Percentiles rank a stretch among this genome's conserved stretches.
These are phyloP conservation scores for Trichosporon ovoides DNA, from an alignment of 1,284 basidiomycete genomes.

Conservation along the genomic window DNA sequence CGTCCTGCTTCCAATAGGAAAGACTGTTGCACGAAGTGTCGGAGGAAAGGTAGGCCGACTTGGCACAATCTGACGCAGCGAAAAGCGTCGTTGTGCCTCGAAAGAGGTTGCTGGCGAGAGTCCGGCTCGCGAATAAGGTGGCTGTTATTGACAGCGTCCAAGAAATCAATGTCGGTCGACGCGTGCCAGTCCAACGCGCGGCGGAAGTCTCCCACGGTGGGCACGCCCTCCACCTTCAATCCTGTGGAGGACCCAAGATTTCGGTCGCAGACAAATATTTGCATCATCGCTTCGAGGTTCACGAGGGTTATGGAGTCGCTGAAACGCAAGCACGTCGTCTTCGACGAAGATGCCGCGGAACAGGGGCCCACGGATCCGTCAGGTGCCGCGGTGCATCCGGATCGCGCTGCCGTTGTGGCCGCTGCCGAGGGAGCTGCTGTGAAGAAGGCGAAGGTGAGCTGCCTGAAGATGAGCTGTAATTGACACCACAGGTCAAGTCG, in stretches of 20 bases:
- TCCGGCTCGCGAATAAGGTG: neutral
- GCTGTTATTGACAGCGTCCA: neutral
- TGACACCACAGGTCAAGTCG: constrained; percentile 20
- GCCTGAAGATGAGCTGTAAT: neutral
- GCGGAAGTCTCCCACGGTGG: constrained; percentile 24
- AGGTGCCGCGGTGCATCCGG: constrained; percentile 9
- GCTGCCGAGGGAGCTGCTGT: constrained; percentile 3
- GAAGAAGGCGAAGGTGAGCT: constrained; percentile 31
- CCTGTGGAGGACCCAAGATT: constrained; percentile 8
- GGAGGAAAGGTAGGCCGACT: no score
- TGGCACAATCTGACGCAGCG: no score
- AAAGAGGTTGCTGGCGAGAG: no score
- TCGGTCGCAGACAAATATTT: constrained; percentile 5
- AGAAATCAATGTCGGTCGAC: constrained; percentile 8
- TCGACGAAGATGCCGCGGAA: constrained; percentile 9
- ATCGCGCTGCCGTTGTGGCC: constrained; percentile 10
- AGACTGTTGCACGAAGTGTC: no score
- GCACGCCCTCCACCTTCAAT: constrained; percentile 8
- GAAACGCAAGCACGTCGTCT: constrained; percentile 32
- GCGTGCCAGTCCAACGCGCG: neutral
- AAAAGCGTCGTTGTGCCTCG: no score
- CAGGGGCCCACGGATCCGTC: neutral
- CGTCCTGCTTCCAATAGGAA: no score
- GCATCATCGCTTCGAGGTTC: neutral
- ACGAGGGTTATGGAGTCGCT: constrained; percentile 13